phyloP scores from a whole-genome alignment of 768 basidiomycete genomes.

The Cubamyces lactineus region DNA sequence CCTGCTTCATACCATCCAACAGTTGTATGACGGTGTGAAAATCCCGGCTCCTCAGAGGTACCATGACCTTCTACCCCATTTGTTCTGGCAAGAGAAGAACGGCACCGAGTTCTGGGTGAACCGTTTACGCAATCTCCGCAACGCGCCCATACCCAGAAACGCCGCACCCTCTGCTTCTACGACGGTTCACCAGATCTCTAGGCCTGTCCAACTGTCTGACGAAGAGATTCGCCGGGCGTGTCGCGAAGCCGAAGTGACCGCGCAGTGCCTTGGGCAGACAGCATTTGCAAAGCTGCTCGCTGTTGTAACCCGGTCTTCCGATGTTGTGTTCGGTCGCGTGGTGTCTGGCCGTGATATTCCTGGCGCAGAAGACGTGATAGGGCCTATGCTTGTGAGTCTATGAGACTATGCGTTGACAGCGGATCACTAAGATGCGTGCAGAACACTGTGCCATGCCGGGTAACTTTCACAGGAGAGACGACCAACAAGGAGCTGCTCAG shows the following conservation, averaged over 20 bases:
- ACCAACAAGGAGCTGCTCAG: constrained; percentile 41
- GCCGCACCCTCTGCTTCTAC: neutral
- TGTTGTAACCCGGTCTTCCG: constrained; percentile 28
- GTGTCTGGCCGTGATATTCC: constrained; percentile 48
- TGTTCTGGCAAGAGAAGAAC: constrained; percentile 42
- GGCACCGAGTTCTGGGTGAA: constrained; percentile 44
- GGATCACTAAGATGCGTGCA: constrained; percentile 23
- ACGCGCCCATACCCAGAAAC: constrained; percentile 7
- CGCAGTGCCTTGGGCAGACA: constrained; percentile 42
- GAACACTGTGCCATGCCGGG: constrained; percentile 52
- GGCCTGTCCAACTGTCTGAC: neutral
- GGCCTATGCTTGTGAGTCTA: constrained; percentile 47
- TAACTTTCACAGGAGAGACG: constrained; percentile 33
- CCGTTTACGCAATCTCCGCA: constrained; percentile 4
- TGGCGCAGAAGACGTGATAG: constrained; percentile 47
- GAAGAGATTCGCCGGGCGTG: constrained; percentile 15
- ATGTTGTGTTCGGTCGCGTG: constrained; percentile 51
- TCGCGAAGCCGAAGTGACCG: constrained; percentile 33
- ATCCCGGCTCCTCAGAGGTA: constrained; percentile 36
- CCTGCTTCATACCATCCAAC: constrained; percentile 39
- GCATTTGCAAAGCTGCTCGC: constrained; percentile 36
- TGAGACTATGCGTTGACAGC: neutral
- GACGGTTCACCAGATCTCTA: constrained; percentile 6
- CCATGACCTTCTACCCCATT: constrained; percentile 40
- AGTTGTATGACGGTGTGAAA: constrained; percentile 34